Evolutionary conservation across 352 stramenopile genomes (phyloP).

Genomic region (Pythium brachiatum): DNA sequence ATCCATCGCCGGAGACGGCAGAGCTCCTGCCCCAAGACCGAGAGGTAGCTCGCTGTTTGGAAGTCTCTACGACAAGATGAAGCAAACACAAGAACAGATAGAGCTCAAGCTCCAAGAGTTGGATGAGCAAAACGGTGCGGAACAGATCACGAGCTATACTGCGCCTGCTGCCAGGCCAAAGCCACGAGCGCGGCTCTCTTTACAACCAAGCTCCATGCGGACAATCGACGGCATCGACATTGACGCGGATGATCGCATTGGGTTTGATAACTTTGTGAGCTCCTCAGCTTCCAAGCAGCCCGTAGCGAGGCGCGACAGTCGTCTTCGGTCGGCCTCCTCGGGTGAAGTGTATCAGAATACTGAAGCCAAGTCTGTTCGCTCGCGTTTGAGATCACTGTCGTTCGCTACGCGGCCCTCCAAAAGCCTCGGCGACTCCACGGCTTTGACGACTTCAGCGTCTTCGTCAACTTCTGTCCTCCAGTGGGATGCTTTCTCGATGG

Average conservation of each 20-base stretch:
- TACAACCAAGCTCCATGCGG: constrained; percentile 3
- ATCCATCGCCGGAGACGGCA: constrained; percentile 1
- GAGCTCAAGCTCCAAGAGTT: constrained; percentile 23
- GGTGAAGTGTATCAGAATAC: constrained; percentile 3
- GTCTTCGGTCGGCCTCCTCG: constrained; percentile 21
- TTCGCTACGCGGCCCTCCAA: constrained; percentile 14
- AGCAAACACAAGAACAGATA: constrained; percentile 21
- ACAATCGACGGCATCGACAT: constrained; percentile 3
- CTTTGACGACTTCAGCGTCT: background rate
- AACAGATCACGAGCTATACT: background rate
- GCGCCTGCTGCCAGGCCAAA: background rate
- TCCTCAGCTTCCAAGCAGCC: background rate
- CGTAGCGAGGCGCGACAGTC: constrained; percentile 15
- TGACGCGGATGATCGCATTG: constrained; percentile 12
- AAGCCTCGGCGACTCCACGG: background rate
- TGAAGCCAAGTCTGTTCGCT: background rate
- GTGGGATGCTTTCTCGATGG: constrained; percentile 21
- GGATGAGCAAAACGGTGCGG: background rate
- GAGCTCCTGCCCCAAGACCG: background rate
- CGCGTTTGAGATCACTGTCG: constrained; percentile 21
- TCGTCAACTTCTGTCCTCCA: constrained; percentile 5
- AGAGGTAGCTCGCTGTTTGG: constrained; percentile 13
- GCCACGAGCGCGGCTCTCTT: constrained; percentile 9
- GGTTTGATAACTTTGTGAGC: constrained; percentile 34
- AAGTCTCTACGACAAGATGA: constrained; percentile 27